Evolutionary conservation across 148 eudicot genomes (phyloP).

Genomic region (Rhododendron molle): DNA sequence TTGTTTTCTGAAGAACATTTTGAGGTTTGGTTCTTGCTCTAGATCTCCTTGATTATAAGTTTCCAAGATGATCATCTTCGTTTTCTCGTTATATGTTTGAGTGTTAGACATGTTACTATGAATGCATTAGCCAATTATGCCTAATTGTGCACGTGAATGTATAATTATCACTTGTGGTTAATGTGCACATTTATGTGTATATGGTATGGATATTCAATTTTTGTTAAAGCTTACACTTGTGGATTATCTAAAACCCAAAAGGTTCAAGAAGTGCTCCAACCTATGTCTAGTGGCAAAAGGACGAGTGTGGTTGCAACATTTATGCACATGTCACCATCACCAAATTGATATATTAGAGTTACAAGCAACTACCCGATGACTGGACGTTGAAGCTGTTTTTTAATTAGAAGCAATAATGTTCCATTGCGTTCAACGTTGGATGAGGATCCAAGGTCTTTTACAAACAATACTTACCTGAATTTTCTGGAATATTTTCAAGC

Average conservation of each 20-base stretch:
- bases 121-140: no score
- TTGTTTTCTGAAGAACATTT: not conserved
- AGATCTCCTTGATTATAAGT: not conserved
- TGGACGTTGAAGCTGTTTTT: not conserved
- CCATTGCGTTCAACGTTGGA: not conserved
- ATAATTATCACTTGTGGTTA: not conserved
- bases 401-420: not conserved
- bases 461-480: not conserved
- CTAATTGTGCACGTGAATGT: not conserved
- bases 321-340: not conserved
- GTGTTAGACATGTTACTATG: not conserved
- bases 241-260: not conserved
- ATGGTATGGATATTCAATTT: not conserved
- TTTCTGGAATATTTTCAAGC: not conserved
- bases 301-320: not conserved
- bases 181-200: not conserved
- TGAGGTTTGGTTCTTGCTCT: slow-evolving; percentile 7
- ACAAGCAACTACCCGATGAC: not conserved
- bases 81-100: not conserved
- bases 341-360: not conserved
- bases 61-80: not conserved
- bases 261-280: not conserved
- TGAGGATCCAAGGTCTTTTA: not conserved
- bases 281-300: not conserved
- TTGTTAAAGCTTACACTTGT: not conserved